Evolutionary conservation across 352 stramenopile species (phyloP).

Genomic region (Elongisporangium senticosum): DNA sequence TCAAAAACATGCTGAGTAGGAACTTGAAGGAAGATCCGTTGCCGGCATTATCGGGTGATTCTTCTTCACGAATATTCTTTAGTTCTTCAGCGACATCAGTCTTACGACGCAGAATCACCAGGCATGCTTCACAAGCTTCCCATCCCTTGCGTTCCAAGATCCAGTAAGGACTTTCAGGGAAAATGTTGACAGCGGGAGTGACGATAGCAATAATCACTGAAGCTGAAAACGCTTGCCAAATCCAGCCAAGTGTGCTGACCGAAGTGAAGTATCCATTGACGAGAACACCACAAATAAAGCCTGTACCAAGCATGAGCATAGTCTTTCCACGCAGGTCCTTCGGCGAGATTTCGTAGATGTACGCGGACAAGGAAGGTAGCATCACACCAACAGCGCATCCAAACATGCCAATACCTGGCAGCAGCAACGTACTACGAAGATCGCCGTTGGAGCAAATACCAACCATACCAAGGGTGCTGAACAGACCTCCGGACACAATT

Average conservation of each 20-base stretch:
- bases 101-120: conserved; percentile 64
- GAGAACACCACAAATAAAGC: conserved; percentile 58
- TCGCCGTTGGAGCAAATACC: conserved; percentile 48
- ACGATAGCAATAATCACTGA: conserved; percentile 63
- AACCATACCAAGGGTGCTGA: conserved; percentile 65
- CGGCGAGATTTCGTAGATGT: conserved; percentile 80
- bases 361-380: conserved; percentile 60
- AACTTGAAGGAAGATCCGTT: conserved; percentile 55
- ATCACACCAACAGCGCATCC: conserved; percentile 54
- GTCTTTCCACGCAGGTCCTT: conserved; percentile 71
- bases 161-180: conserved; percentile 77
- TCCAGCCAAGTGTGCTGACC: conserved; percentile 61
- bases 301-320: conserved; percentile 56
- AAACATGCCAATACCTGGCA: conserved; percentile 58
- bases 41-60: conserved; percentile 26
- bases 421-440: conserved; percentile 34
- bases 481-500: conserved; percentile 54
- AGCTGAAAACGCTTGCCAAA: conserved; percentile 68
- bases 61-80: conserved; percentile 61
- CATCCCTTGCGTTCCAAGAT: conserved; percentile 60
- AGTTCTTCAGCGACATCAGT: conserved; percentile 63
- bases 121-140: conserved; percentile 60
- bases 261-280: conserved; percentile 45
- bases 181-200: conserved; percentile 63
- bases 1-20: conserved; percentile 50